phyloP scores from a whole-genome alignment of 1,284 basidiomycete species.

The Irpex sp. region DNA sequence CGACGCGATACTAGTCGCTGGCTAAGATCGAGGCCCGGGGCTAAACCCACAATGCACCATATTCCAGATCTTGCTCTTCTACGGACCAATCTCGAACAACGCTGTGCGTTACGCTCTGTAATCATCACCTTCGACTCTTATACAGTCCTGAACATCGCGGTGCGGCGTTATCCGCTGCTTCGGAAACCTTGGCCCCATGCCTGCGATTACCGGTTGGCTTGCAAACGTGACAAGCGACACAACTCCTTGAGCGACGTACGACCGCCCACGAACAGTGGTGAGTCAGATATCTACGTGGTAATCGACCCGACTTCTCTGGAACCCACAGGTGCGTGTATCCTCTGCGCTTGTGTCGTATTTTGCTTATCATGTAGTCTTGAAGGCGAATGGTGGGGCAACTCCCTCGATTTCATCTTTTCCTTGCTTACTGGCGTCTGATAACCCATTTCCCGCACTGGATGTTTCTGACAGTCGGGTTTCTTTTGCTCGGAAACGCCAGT shows the following conservation, averaged over 20 bases:
- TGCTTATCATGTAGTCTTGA: no score
- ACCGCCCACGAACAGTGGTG: no score
- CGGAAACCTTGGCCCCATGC: neutral
- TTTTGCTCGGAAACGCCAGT: no score
- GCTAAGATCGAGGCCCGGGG: neutral
- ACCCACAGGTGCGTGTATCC: neutral
- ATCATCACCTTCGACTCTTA: neutral
- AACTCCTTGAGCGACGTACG: neutral
- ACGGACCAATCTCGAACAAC: neutral
- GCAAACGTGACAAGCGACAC: neutral
- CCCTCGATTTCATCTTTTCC: no score
- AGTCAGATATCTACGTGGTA: neutral
- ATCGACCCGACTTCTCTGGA: neutral
- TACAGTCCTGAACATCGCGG: neutral
- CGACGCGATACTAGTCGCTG: no score
- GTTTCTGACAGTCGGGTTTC: no score
- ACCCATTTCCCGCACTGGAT: no score
- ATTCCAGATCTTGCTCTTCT: neutral
- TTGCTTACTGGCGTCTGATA: no score
- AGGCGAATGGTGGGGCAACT: no score
- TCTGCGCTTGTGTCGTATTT: no score
- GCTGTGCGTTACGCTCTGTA: neutral
- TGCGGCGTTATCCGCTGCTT: neutral
- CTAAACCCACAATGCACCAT: neutral
- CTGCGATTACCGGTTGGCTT: neutral